Conservation (phyloP, 192 early-diverging fungal genomes). For the Gonapodya sp. region DNA sequence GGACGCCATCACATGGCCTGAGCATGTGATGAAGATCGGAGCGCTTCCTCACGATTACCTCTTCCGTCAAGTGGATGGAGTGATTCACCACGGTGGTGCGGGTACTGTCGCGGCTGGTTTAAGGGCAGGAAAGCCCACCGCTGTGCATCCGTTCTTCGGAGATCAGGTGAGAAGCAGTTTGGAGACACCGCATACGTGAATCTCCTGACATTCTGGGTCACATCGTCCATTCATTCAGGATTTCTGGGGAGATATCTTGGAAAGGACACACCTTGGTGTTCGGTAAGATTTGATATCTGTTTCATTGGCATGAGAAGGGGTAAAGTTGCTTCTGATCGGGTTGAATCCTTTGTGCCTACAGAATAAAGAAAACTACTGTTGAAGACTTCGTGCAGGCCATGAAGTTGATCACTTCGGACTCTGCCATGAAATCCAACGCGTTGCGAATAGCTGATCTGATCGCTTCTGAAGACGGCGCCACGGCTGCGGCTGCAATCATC, state of each 20-base stretch:
- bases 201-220: conserved; percentile 30
- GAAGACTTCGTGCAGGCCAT: background rate
- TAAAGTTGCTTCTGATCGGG: no score
- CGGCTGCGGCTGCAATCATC: background rate
- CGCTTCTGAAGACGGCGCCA: background rate
- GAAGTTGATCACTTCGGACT: background rate
- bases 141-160: conserved; percentile 63
- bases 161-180: no score
- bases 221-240: conserved; percentile 33
- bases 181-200: no score
- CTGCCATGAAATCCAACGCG: background rate
- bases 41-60: conserved; percentile 73
- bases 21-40: conserved; percentile 38
- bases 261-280: conserved; percentile 19
- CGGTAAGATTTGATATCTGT: background rate
- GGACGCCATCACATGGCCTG: conserved; percentile 32
- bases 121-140: conserved; percentile 59
- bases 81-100: conserved; percentile 72
- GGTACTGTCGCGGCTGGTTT: conserved; percentile 65
- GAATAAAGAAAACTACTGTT: background rate
- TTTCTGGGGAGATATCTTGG: conserved; percentile 62
- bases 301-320: no score
- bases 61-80: conserved; percentile 49
- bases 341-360: no score
- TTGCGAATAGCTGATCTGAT: background rate